Evolutionary conservation across 1,284 basidiomycete genomes (phyloP).

Genomic region (Rhizoctonia solani): DNA sequence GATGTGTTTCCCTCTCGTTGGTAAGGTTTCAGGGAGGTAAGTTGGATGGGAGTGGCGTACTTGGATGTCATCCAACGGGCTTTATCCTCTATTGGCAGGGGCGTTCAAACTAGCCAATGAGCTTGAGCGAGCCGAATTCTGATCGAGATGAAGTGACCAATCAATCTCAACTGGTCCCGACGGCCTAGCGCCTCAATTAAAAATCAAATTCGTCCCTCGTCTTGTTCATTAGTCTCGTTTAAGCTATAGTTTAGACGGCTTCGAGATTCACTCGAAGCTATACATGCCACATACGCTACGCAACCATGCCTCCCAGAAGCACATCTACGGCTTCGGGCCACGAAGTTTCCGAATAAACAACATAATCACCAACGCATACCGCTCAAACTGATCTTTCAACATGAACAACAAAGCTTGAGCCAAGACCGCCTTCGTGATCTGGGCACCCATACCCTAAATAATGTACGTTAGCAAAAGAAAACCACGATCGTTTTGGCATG

Average conservation of each 20-base stretch:
- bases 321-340: neutral
- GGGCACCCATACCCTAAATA: constrained; percentile 83
- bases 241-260: neutral
- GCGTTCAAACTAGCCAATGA: too few relatives aligned
- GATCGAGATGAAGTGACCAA: too few relatives aligned
- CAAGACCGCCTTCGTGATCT: constrained; percentile 86
- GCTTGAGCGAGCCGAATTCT: too few relatives aligned
- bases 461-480: neutral
- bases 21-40: neutral
- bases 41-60: neutral
- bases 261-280: neutral
- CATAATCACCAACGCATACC: constrained; percentile 71
- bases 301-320: neutral
- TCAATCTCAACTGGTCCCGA: too few relatives aligned
- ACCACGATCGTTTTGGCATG: constrained; percentile 47
- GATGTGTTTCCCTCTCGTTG: neutral
- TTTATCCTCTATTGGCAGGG: too few relatives aligned
- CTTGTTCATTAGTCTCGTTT: too few relatives aligned
- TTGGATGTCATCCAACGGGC: too few relatives aligned
- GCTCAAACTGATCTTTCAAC: constrained; percentile 83
- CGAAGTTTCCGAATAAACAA: constrained; percentile 45
- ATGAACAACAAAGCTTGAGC: constrained; percentile 81
- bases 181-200: too few relatives aligned
- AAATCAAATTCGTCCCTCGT: too few relatives aligned
- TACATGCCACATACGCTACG: neutral